These are phyloP conservation scores for Aspergillus indologenus DNA, from an alignment of 495 filamentous ascomycete species.

Conservation along the genomic window DNA sequence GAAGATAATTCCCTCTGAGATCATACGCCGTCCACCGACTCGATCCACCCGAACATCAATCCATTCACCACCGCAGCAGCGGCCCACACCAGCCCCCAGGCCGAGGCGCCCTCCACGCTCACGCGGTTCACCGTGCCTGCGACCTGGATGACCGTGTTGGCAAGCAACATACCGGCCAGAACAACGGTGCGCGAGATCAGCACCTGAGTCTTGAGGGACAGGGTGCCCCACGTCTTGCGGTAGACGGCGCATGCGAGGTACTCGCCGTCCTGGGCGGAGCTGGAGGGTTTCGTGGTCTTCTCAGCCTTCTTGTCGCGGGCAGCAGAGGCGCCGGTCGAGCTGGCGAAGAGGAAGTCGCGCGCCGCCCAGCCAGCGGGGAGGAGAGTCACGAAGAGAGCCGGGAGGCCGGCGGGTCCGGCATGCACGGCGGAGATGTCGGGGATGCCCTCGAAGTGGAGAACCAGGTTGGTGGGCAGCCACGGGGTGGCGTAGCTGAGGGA, in stretches of 20 bases:
- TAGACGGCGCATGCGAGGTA: slow-evolving; percentile 55
- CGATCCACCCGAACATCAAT: slow-evolving; percentile 57
- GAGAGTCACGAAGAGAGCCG: slow-evolving; percentile 48
- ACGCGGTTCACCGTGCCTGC: slow-evolving; percentile 62
- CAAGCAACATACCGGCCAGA: slow-evolving; percentile 52
- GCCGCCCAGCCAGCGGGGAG: slow-evolving; percentile 67
- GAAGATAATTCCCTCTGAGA: slow-evolving; percentile 9
- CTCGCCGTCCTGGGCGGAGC: slow-evolving; percentile 58
- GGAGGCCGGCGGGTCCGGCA: slow-evolving; percentile 48
- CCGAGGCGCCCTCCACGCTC: slow-evolving; percentile 61
- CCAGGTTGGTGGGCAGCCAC: slow-evolving; percentile 64
- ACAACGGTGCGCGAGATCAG: slow-evolving; percentile 60
- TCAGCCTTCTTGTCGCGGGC: slow-evolving; percentile 43
- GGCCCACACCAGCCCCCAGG: slow-evolving; percentile 71
- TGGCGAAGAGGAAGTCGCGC: slow-evolving; percentile 71
- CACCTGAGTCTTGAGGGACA: slow-evolving; percentile 60
- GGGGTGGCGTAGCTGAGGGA: slow-evolving; percentile 56
- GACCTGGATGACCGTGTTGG: slow-evolving; percentile 64
- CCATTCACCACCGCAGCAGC: slow-evolving; percentile 58
- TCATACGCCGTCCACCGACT: slow-evolving; percentile 46
- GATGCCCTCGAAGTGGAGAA: slow-evolving; percentile 66
- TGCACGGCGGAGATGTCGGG: slow-evolving; percentile 62
- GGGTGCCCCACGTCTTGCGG: slow-evolving; percentile 48
- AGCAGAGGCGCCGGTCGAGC: slow-evolving; percentile 48
- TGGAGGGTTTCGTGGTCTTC: slow-evolving; percentile 34